These are phyloP conservation scores for Cyberlindnera samutprakarnensis DNA, from an alignment of 805 yeast genomes.

Conservation along the genomic window DNA sequence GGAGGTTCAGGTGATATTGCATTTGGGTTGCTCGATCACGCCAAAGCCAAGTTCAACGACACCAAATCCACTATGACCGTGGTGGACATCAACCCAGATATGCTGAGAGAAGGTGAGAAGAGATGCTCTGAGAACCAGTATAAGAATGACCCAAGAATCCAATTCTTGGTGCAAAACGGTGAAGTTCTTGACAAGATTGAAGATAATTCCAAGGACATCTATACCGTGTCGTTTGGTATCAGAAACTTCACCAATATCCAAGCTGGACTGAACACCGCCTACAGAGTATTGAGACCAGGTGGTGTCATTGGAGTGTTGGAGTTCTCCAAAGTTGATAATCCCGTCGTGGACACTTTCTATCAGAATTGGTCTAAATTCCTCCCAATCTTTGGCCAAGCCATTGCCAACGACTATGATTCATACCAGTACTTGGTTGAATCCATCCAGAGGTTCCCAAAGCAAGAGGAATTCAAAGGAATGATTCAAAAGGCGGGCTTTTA, in stretches of 20 bases:
- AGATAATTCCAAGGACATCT: conserved; percentile 85
- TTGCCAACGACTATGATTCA: conserved; percentile 93
- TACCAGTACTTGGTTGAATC: conserved; percentile 96
- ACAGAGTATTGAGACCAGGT: conserved; percentile 93
- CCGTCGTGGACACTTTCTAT: conserved; percentile 65
- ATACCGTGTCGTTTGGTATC: conserved; percentile 96
- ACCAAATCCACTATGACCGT: conserved; percentile 73
- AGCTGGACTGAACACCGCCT: conserved; percentile 90
- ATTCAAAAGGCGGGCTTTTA: conserved; percentile 92
- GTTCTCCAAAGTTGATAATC: conserved; percentile 85
- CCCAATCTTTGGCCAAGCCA: conserved; percentile 92
- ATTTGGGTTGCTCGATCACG: conserved; percentile 88
- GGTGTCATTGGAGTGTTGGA: conserved; percentile 96
- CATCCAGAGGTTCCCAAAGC: conserved; percentile 84
- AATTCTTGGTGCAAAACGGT: conserved; percentile 87
- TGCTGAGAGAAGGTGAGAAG: conserved; percentile 87
- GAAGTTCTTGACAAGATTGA: conserved; percentile 78
- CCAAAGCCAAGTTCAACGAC: conserved; percentile 71
- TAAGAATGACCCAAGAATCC: conserved; percentile 46
- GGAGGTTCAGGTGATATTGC: conserved; percentile 99
- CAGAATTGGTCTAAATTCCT: conserved; percentile 82
- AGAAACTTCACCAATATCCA: conserved; percentile 94
- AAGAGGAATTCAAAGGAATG: conserved; percentile 86
- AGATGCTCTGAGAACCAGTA: conserved; percentile 59
- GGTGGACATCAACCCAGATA: conserved; percentile 92